Evolutionary conservation across 2,329 filamentous ascomycete genomes (phyloP).

Genomic region (Alternaria triticina): DNA sequence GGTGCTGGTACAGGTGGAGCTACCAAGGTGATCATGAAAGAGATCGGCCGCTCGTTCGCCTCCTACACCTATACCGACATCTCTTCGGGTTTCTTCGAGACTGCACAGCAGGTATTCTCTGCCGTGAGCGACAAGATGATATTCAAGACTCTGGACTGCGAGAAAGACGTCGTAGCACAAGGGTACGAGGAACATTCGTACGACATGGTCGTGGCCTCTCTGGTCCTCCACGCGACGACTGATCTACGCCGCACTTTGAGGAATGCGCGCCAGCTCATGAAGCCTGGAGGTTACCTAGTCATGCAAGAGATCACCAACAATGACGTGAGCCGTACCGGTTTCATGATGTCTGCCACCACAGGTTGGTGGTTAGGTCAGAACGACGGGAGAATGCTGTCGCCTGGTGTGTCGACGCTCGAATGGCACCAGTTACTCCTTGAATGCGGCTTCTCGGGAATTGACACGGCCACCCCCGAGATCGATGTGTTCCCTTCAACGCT

Average conservation of each 20-base stretch:
- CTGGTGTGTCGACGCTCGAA: constrained; percentile 6
- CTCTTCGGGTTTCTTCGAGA: constrained; percentile 21
- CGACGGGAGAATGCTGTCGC: constrained; percentile 1
- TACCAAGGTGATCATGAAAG: constrained; percentile 1
- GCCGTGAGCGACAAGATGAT: not conserved
- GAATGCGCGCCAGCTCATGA: constrained; percentile 21
- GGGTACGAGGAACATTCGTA: constrained; percentile 12
- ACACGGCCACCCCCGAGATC: not conserved
- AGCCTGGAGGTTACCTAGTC: constrained; percentile 54
- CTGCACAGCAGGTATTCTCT: not conserved
- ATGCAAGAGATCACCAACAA: constrained; percentile 23
- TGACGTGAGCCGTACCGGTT: not conserved
- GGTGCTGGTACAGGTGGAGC: constrained; percentile 18
- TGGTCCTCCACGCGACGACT: constrained; percentile 17
- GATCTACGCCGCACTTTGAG: constrained; percentile 12
- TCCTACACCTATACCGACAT: constrained; percentile 31
- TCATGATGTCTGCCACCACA: constrained; percentile 7
- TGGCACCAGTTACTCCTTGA: constrained; percentile 24
- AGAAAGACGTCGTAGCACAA: constrained; percentile 44
- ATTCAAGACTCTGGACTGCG: constrained; percentile 12
- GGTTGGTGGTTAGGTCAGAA: constrained; percentile 48
- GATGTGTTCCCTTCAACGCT: not conserved
- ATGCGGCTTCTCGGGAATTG: not conserved
- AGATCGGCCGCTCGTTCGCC: not conserved
- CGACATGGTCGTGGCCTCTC: constrained; percentile 23